Base-by-base conservation (phyloP, 805 yeast species). In the Lipomyces kockii region DNA sequence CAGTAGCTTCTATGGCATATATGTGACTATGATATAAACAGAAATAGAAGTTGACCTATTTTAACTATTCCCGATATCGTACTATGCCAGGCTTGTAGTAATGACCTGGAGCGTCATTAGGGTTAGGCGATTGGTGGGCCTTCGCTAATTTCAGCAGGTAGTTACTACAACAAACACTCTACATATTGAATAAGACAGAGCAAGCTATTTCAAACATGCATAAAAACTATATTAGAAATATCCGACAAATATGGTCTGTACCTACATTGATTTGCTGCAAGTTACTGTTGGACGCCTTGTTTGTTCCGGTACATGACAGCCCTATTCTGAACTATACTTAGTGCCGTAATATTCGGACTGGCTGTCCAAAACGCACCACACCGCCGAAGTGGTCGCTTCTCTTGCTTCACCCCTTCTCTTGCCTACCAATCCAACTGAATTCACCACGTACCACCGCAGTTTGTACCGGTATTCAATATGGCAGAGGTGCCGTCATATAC, bases 401-500 rank as follows among this genome's bases (percentile, higher is more conserved):
- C 43, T 12, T 29, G 49, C 49, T 43, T 43, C 49, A 43, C 20
- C 20, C 49, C 49, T 43, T n/a, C 22, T n/a, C 22, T 5, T 17
- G 9, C 22, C 20, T 17, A 43, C 6, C 49, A 43, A 43, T n/a
- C 49, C 49, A 43, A 43, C 20, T n/a, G 22, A 43, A 43, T 17
- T 43, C 22, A 11, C 49, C 20, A 5, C 49, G 20, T n/a, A 43
- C 49, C 22, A 43, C 49, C 9, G 14, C 43, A 43, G 22, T 17
- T 43, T 11, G 14, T 17, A 43, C 22, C 6, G 22, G 49, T 37
- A 43, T 52, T 29, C 65, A n/a, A 63, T 49, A 65, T 68, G 68
- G 69, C 69, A 34, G 71, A 68, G 66, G 67, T 60, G 35, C 43
- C 70, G 46, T 69, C 72, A 34, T 69, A 69, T 52, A 69, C 72